These are phyloP conservation scores for Mimosa bimucronata DNA, from an alignment of 306 rosid species.

Conservation along the genomic window DNA sequence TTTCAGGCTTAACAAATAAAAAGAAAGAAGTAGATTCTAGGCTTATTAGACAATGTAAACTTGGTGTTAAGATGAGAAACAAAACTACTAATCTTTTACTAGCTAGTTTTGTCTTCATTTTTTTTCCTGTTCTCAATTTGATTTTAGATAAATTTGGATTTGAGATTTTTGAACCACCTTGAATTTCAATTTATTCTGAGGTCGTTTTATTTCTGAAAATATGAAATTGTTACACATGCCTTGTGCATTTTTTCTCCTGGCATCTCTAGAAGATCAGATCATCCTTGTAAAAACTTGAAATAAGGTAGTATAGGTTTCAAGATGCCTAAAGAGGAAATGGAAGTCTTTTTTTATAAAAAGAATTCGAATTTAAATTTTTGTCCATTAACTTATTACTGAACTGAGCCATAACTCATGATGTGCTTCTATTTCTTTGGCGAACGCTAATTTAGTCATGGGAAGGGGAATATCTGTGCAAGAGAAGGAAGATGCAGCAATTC, in stretches of 20 bases:
- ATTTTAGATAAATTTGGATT: not conserved
- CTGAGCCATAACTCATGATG: not conserved
- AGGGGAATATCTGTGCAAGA: slow-evolving; percentile 55
- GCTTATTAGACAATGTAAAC: not conserved
- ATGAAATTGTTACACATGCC: not conserved
- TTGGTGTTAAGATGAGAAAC: slow-evolving; percentile 2
- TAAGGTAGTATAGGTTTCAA: not conserved
- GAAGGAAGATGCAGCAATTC: slow-evolving; percentile 63
- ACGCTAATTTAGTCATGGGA: slow-evolving; percentile 41
- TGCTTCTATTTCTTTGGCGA: not conserved
- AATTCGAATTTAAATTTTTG: not conserved
- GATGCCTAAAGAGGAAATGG: not conserved
- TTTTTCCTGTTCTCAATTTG: not conserved
- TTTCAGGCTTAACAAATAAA: slow-evolving; percentile 4
- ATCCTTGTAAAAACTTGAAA: not conserved
- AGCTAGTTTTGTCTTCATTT: not conserved
- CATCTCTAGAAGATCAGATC: not conserved
- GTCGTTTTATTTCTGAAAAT: not conserved
- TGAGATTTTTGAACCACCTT: not conserved
- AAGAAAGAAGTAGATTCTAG: not conserved
- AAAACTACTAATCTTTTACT: not conserved
- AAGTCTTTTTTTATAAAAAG: not conserved
- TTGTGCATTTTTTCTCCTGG: not conserved
- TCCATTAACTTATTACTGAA: not conserved
- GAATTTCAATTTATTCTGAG: not conserved